Evolutionary conservation across 2,329 filamentous ascomycete genomes (phyloP).

Genomic region (Botrytis byssoidea): DNA sequence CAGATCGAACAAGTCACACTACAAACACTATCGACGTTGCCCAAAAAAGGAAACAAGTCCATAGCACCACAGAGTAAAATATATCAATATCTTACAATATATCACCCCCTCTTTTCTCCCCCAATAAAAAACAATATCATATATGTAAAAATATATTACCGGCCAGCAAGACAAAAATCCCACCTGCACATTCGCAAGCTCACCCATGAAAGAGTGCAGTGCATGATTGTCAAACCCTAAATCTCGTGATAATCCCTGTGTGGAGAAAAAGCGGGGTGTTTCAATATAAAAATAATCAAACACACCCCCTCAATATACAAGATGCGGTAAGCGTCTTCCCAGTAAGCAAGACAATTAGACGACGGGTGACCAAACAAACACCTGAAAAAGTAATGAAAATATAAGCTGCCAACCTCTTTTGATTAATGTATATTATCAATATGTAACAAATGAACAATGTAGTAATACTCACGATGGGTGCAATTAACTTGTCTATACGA

Average conservation of each 20-base stretch:
- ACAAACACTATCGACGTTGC: not conserved
- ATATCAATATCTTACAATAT: not conserved
- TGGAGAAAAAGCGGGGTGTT: conserved; percentile 4
- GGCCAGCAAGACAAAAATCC: not conserved
- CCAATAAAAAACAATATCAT: not conserved
- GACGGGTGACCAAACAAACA: not conserved
- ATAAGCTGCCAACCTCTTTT: conserved; percentile 10
- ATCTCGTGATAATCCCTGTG: conserved; percentile 13
- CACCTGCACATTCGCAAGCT: not conserved
- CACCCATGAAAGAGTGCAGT: not conserved
- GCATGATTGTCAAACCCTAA: not conserved
- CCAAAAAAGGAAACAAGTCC: not conserved
- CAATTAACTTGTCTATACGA: not conserved
- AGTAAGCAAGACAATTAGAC: not conserved
- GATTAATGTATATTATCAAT: conserved; percentile 8
- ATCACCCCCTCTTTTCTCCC: not conserved
- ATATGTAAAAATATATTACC: not conserved
- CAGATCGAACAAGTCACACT: not conserved
- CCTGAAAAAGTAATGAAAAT: not conserved
- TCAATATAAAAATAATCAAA: conserved; percentile 14
- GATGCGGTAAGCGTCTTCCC: not conserved
- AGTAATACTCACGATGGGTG: not conserved
- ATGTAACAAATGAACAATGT: conserved; percentile 6
- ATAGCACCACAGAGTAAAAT: not conserved
- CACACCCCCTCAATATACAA: conserved; percentile 5